These are phyloP conservation scores for Fusarium graminum DNA, from an alignment of 2,329 filamentous ascomycete genomes.

Conservation along the genomic window DNA sequence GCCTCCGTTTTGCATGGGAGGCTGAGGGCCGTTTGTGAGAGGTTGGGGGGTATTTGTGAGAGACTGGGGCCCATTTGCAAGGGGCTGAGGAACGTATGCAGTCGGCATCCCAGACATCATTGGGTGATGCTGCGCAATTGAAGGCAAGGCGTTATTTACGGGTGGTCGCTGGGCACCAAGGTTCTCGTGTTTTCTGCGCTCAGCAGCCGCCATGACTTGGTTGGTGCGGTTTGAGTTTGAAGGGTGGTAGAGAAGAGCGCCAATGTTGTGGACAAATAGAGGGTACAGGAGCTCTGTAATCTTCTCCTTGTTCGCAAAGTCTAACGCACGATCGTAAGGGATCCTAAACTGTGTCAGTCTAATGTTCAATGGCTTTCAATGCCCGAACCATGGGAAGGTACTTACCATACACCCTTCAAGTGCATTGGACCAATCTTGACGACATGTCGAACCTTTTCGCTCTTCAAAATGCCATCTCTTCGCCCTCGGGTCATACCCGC, in stretches of 20 bases:
- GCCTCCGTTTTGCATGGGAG: conserved; percentile 72
- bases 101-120: conserved; percentile 33
- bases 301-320: conserved; percentile 99
- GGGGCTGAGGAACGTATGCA: conserved; percentile 25
- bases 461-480: conserved; percentile 96
- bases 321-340: conserved; percentile 95
- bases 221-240: conserved; percentile 86
- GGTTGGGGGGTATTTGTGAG: conserved; percentile 35
- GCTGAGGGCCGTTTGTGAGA: conserved; percentile 32
- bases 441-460: conserved; percentile 95
- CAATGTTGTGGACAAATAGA: conserved; percentile 97
- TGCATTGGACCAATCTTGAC: conserved; percentile 99
- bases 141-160: conserved; percentile 69
- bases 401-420: conserved; percentile 95
- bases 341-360: conserved; percentile 74
- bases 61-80: conserved; percentile 26
- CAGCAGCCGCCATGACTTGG: conserved; percentile 87
- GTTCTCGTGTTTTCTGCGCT: conserved; percentile 80
- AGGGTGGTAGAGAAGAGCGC: conserved; percentile 91
- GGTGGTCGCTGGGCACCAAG: conserved; percentile 68
- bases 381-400: conserved; percentile 36
- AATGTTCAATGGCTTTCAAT: conserved; percentile 26
- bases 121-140: conserved; percentile 71
- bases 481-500: conserved; percentile 97
- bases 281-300: conserved; percentile 96